Evolutionary conservation across 2,329 filamentous ascomycete species (phyloP), one percentile per base, ranked within the genome.

Genomic region (Pochonia chlamydosporia): DNA sequence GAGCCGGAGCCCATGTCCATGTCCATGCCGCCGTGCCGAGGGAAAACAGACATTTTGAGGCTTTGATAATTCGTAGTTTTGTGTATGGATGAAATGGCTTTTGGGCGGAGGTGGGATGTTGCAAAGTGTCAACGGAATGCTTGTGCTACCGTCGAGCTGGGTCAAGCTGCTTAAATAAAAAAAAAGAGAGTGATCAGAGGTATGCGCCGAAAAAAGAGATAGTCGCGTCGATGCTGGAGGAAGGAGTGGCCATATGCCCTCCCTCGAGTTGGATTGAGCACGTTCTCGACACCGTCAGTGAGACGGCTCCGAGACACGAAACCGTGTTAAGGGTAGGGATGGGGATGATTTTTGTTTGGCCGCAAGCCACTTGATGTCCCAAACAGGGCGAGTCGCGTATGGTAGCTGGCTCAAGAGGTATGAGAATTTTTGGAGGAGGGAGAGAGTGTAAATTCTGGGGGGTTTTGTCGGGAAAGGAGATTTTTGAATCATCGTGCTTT

Each of bases 21-120:
- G 46, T 16, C 33, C n/a, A n/a, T 37, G 41, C 48, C 49, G 43
- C 14, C 47, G 45, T 58, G 59, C 24, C 56, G 56, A 33, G 58
- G 50, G 30, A 53, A 52, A 45, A 52, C 25, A 48, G 47, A 52
- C 56, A 60, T 59, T 20, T 25, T 46, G 43, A 23, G 3, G n/a
- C 21, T 40, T 24, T 21, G 33, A 9, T 36, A 7, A 2, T 7
- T 20, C 2, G 18, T 21, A 13, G 18, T 25, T 10, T 11, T 37
- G 8, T 23, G 24, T 36, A 5, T 36, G 30, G 30, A n/a, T n/a
- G n/a, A n/a, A n/a, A n/a, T n/a, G n/a, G n/a, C n/a, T n/a, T n/a
- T n/a, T n/a, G n/a, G n/a, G n/a, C n/a, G n/a, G n/a, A n/a, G n/a
- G n/a, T n/a, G n/a, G n/a, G n/a, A n/a, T n/a, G n/a, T n/a, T n/a